phyloP scores from a whole-genome alignment of 306 rosid genomes.

The Sechiopsis laciniata region DNA sequence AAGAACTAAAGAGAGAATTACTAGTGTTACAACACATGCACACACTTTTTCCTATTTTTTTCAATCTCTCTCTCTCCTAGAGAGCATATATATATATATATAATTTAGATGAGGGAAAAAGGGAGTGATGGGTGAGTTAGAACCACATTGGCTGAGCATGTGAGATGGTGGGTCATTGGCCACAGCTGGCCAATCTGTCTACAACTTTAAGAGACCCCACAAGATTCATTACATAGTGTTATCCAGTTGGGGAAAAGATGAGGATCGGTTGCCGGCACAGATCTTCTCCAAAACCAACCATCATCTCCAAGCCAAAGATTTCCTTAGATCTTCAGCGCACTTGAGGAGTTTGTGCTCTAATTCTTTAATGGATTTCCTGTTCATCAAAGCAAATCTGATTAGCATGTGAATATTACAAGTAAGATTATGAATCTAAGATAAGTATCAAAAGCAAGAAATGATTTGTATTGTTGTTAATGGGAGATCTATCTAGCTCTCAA shows the following conservation, averaged over 20 bases:
- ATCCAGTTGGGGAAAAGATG: constrained; percentile 44
- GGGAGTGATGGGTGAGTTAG: constrained; percentile 20
- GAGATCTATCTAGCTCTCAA: constrained; percentile 21
- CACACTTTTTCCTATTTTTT: neutral
- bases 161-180: constrained; percentile 55
- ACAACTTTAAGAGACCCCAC: constrained; percentile 35
- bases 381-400: constrained; percentile 6
- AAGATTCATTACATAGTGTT: constrained; percentile 49
- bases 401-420: neutral
- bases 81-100: constrained; percentile 6
- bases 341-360: neutral
- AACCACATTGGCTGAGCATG: constrained; percentile 49
- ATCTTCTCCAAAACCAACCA: constrained; percentile 21
- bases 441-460: constrained; percentile 13
- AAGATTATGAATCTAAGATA: neutral
- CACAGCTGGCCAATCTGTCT: constrained; percentile 64
- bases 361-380: constrained; percentile 10
- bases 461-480: neutral
- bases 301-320: constrained; percentile 30
- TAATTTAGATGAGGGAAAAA: constrained; percentile 32
- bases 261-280: constrained; percentile 31
- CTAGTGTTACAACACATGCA: neutral
- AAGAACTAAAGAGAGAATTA: neutral
- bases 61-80: constrained; percentile 5
- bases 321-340: constrained; percentile 8